Evolutionary conservation across 2,329 filamentous ascomycete genomes (phyloP), one percentile per base, ranked within the genome.

Genomic region (Venturia nashicola): DNA sequence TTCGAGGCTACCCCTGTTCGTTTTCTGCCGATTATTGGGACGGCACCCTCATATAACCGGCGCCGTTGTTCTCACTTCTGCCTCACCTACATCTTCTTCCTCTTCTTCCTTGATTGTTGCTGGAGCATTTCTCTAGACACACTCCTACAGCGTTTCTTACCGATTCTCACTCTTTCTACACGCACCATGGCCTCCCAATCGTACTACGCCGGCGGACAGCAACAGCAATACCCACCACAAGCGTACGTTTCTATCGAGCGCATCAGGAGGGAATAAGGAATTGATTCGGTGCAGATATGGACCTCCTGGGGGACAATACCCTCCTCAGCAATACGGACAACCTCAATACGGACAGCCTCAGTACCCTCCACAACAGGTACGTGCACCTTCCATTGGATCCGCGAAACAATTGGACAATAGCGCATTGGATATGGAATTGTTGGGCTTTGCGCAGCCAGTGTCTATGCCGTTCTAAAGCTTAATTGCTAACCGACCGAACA

Each of bases 111-210:
- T 48, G 23, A 43, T 18, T 3, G 1, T 34, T 27, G 18, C 59
- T 11, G 43, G n/a, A 34, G 16, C n/a, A 27, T n/a, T 46, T 1
- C 8, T 32, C 34, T 11, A n/a, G 27, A 27, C 27, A 27, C 4
- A 27, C 27, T 27, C 27, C 27, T 27, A 27, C 27, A 27, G n/a
- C n/a, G n/a, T n/a, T n/a, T n/a, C n/a, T n/a, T n/a, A n/a, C n/a
- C n/a, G n/a, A n/a, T n/a, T n/a, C n/a, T n/a, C n/a, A n/a, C n/a
- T n/a, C n/a, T n/a, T n/a, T n/a, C n/a, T n/a, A n/a, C n/a, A n/a
- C n/a, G n/a, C n/a, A n/a, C n/a, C n/a, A 75, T 76, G 74, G 72
- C 73, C n/a, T 69, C 72, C 11, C 70, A 75, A 67, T 68, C 70
- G 51, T 75, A 75, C 66, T 76, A 76, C 68, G 61, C 43, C 42